Percentiles rank a stretch among this genome's conserved stretches.
phyloP scores from a whole-genome alignment of 2,329 filamentous ascomycete species.

The Calonectria fujianensis region DNA sequence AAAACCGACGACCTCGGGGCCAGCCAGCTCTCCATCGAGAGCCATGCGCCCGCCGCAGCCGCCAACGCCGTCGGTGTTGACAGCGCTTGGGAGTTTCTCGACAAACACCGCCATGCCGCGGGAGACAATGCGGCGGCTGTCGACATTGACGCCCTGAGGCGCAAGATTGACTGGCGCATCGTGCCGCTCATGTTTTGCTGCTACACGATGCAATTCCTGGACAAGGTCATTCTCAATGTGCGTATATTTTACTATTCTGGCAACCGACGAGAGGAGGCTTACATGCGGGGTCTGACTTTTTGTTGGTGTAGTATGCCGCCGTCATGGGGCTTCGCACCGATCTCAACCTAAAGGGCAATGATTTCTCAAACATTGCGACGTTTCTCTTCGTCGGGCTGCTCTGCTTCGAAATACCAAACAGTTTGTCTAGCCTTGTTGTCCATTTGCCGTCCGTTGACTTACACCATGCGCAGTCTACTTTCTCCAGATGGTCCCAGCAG shows the following conservation, averaged over 20 bases:
- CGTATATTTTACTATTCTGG: constrained; percentile 52
- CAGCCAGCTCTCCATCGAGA: constrained; percentile 34
- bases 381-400: constrained; percentile 78
- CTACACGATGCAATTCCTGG: constrained; percentile 78
- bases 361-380: constrained; percentile 78
- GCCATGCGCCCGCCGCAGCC: constrained; percentile 1
- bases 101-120: constrained; percentile 63
- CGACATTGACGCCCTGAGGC: constrained; percentile 68
- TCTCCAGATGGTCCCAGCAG: constrained; percentile 76
- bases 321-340: constrained; percentile 78
- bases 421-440: constrained; percentile 57
- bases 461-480: constrained; percentile 67
- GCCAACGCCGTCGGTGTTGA: constrained; percentile 59
- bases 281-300: not conserved
- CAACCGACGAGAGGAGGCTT: not conserved
- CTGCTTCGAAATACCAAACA: constrained; percentile 76
- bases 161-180: constrained; percentile 75
- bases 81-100: constrained; percentile 67
- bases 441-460: not conserved
- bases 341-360: constrained; percentile 71
- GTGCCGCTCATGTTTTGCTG: constrained; percentile 77
- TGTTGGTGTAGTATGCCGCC: constrained; percentile 72
- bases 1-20: constrained; percentile 36
- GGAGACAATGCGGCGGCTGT: constrained; percentile 61
- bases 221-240: constrained; percentile 79